Evolutionary conservation across 2,329 filamentous ascomycete species (phyloP).

Genomic region (Penicillium sp.): DNA sequence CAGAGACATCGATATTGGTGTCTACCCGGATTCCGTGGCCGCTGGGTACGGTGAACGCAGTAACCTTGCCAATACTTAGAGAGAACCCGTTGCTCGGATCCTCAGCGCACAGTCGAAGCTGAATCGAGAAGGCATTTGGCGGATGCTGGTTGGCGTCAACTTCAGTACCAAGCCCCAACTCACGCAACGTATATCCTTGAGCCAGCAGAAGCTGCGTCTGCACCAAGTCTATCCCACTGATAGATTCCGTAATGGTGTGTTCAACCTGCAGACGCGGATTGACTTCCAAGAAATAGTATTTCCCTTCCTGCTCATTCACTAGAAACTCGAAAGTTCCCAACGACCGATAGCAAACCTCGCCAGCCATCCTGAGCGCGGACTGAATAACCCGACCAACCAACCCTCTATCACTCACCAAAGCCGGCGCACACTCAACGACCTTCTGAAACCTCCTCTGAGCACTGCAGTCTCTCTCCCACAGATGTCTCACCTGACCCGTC

Average conservation of each 20-base stretch:
- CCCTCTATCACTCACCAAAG: conserved; percentile 46
- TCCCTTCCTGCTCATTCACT: conserved; percentile 47
- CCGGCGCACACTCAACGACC: conserved; percentile 57
- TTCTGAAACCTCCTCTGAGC: conserved; percentile 61
- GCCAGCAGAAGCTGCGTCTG: conserved; percentile 53
- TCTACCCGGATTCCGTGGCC: conserved; percentile 59
- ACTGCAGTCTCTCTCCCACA: conserved; percentile 61
- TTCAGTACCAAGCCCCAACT: conserved; percentile 34
- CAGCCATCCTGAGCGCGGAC: conserved; percentile 46
- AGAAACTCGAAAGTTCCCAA: conserved; percentile 65
- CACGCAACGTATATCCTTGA: conserved; percentile 46
- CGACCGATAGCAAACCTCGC: conserved; percentile 53
- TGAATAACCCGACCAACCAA: conserved; percentile 51
- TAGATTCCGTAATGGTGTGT: conserved; percentile 58
- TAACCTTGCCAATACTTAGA: conserved; percentile 59
- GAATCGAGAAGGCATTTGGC: conserved; percentile 46
- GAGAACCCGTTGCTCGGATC: conserved; percentile 53
- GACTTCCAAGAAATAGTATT: conserved; percentile 59
- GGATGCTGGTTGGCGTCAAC: conserved; percentile 37
- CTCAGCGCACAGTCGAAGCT: conserved; percentile 57
- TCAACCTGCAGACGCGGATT: conserved; percentile 61
- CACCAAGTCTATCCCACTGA: conserved; percentile 55
- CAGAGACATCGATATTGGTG: conserved; percentile 49
- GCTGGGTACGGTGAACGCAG: conserved; percentile 51
- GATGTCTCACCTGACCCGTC: conserved; percentile 49